A percentile compares a stretch with the other conserved stretches of the same genome.
These are phyloP conservation scores for Halenospora varia DNA, from an alignment of 495 filamentous ascomycete species.

Conservation along the genomic window DNA sequence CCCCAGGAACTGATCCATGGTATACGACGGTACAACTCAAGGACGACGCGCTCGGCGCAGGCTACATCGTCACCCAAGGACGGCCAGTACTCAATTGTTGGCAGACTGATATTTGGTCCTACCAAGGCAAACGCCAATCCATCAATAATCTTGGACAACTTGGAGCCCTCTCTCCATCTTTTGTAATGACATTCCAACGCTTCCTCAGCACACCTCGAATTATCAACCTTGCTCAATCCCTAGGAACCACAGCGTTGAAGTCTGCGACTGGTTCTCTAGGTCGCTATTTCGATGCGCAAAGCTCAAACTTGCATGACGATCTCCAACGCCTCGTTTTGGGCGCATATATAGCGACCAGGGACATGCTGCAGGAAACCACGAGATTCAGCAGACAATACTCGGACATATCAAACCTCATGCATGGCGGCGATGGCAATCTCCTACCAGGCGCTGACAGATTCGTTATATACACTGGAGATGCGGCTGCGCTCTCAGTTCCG, in stretches of 20 bases:
- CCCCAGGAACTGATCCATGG: conserved; percentile 29
- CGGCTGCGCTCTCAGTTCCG: conserved; percentile 28
- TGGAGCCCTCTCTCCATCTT: conserved; percentile 19
- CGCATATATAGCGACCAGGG: conserved; percentile 31
- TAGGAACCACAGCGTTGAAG: conserved; percentile 26
- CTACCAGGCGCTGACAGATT: conserved; percentile 26
- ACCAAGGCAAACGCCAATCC: conserved; percentile 20
- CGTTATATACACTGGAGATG: conserved; percentile 32
- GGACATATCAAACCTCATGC: conserved; percentile 16
- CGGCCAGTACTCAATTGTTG: conserved; percentile 33
- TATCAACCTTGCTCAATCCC: conserved; percentile 19
- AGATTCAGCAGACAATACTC: conserved; percentile 17
- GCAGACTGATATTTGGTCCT: conserved; percentile 25
- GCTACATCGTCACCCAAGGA: conserved; percentile 14
- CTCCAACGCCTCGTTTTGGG: conserved; percentile 29
- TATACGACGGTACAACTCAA: conserved; percentile 24
- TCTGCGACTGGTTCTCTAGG: conserved; percentile 25
- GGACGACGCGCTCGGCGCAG: not conserved
- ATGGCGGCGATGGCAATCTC: conserved; percentile 8
- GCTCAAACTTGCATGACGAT: conserved; percentile 28
- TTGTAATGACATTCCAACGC: conserved; percentile 13
- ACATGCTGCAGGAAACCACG: conserved; percentile 29
- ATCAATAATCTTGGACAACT: conserved; percentile 13
- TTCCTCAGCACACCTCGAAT: conserved; percentile 26
- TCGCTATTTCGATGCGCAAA: conserved; percentile 27